A percentile compares a stretch with the other conserved stretches of the same genome.
Conservation (phyloP, 257 asterid species). For the Asclepias syriaca region DNA sequence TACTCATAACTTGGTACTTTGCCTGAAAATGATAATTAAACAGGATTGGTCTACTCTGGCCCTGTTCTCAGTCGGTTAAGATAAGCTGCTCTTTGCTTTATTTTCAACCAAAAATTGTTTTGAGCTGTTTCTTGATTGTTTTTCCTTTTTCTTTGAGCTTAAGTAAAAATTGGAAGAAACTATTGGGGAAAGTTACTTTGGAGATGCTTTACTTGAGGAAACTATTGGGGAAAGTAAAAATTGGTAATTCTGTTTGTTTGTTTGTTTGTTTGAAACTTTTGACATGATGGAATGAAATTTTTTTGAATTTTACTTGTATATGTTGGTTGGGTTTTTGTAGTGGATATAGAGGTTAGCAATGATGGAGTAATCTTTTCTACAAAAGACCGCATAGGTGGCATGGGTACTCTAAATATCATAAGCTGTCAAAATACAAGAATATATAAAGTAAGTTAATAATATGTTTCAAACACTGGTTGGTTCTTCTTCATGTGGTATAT, state of each 20-base stretch:
- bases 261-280: background rate
- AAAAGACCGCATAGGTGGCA: conserved; percentile 89
- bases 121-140: background rate
- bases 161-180: background rate
- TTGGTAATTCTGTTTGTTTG: too few relatives aligned
- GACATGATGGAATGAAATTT: background rate
- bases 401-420: conserved; percentile 77
- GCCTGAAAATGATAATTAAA: background rate
- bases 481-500: background rate
- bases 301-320: background rate
- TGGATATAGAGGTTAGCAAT: conserved; percentile 89
- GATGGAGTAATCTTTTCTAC: conserved; percentile 96
- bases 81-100: background rate
- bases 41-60: background rate
- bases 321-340: conserved; percentile 32
- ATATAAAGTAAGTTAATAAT: conserved; percentile 49
- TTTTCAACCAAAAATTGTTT: background rate
- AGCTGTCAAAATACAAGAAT: conserved; percentile 90
- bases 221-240: too few relatives aligned
- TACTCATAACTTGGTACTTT: background rate
- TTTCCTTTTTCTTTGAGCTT: background rate
- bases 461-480: background rate
- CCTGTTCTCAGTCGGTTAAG: background rate
- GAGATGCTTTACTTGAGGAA: background rate
- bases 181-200: background rate